phyloP scores from a whole-genome alignment of 2,329 filamentous ascomycete species.

The Graphilbum fragrans region DNA sequence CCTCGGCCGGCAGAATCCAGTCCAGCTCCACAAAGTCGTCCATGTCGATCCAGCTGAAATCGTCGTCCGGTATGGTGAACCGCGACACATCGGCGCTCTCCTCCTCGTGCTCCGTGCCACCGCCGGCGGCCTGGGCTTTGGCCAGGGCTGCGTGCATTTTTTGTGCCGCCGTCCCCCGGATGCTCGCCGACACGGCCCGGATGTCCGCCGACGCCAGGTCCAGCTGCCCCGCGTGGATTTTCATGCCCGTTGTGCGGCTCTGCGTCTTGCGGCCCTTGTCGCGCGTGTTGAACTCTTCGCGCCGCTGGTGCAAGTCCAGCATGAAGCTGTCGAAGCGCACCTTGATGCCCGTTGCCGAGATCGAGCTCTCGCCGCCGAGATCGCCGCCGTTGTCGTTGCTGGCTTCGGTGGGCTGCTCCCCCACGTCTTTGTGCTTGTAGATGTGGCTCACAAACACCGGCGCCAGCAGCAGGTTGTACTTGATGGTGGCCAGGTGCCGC shows the following conservation, averaged over 20 bases:
- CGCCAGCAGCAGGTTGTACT: constrained; percentile 87
- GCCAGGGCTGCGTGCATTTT: constrained; percentile 50
- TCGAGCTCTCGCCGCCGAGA: constrained; percentile 44
- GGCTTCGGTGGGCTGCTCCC: constrained; percentile 49
- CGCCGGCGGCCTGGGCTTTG: constrained; percentile 5
- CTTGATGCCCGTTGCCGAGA: constrained; percentile 93
- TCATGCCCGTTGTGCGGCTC: constrained; percentile 80
- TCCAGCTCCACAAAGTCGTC: constrained; percentile 98
- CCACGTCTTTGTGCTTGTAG: constrained; percentile 94
- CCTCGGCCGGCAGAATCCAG: constrained; percentile 84
- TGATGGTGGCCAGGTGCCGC: constrained; percentile 92
- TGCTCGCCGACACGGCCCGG: constrained; percentile 82
- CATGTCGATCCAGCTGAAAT: constrained; percentile 97
- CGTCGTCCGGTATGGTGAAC: constrained; percentile 91
- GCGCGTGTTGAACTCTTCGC: constrained; percentile 79
- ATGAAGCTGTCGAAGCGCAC: constrained; percentile 94
- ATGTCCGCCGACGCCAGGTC: constrained; percentile 88
- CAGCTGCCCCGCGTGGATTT: constrained; percentile 87
- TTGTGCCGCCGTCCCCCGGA: constrained; percentile 67
- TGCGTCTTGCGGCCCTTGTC: constrained; percentile 66
- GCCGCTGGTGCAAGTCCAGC: constrained; percentile 86
- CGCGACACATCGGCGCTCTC: constrained; percentile 63
- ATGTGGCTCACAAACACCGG: constrained; percentile 93
- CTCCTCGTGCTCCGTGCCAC: constrained; percentile 38
- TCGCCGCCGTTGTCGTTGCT: constrained; percentile 55